Evolutionary conservation across 2,329 filamentous ascomycete species (phyloP).

Genomic region (Verticillium klebahnii): DNA sequence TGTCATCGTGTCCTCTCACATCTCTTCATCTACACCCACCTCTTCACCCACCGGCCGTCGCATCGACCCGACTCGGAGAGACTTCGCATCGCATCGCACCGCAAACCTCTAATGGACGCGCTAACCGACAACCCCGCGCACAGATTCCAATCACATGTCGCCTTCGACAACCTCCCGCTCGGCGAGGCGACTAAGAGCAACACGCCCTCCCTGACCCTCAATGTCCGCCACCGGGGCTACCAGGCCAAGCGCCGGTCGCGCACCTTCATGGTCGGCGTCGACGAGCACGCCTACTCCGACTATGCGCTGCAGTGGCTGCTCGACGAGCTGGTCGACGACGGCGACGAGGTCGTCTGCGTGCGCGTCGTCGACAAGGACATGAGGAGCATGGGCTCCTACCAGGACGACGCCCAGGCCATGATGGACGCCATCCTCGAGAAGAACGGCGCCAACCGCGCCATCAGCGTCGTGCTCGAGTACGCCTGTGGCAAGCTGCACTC

Average conservation of each 20-base stretch:
- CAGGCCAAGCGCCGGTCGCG: slow-evolving; percentile 74
- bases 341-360: slow-evolving; percentile 88
- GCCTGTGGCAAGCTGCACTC: slow-evolving; percentile 85
- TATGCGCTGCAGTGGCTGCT: slow-evolving; percentile 91
- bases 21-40: not conserved
- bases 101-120: slow-evolving; percentile 28
- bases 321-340: slow-evolving; percentile 87
- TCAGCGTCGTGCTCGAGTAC: slow-evolving; percentile 82
- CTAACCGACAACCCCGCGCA: slow-evolving; percentile 31
- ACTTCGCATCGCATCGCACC: not conserved
- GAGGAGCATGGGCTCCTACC: slow-evolving; percentile 47
- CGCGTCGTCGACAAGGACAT: slow-evolving; percentile 76
- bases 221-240: slow-evolving; percentile 82
- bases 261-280: slow-evolving; percentile 86
- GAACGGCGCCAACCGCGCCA: slow-evolving; percentile 74
- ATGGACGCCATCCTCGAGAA: slow-evolving; percentile 74
- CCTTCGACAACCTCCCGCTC: slow-evolving; percentile 55
- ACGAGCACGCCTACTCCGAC: slow-evolving; percentile 87
- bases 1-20: not conserved
- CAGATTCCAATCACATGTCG: slow-evolving; percentile 56
- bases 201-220: slow-evolving; percentile 70
- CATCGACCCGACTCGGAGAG: not conserved
- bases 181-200: slow-evolving; percentile 57
- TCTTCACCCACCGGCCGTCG: not conserved
- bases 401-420: slow-evolving; percentile 68